phyloP scores from a whole-genome alignment of 768 basidiomycete genomes.

The Polyporus arcularius region DNA sequence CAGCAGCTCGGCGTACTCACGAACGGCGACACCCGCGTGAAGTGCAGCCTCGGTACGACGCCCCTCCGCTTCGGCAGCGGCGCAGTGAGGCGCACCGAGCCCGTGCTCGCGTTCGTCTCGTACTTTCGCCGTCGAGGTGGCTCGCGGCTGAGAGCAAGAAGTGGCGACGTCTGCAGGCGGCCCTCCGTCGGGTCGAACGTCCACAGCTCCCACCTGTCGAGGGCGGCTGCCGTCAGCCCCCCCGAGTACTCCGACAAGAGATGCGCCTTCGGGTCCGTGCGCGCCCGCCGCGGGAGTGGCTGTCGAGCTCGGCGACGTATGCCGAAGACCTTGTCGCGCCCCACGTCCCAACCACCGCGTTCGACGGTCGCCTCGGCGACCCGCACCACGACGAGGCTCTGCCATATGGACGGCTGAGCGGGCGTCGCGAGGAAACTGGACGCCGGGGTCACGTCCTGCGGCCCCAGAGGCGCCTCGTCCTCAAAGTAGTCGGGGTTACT shows the following conservation, averaged over 20 bases:
- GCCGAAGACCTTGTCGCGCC: slow-evolving; percentile 60
- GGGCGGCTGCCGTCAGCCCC: slow-evolving; percentile 61
- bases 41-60: slow-evolving; percentile 63
- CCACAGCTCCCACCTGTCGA: slow-evolving; percentile 88
- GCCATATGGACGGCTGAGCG: slow-evolving; percentile 50
- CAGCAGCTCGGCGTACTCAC: slow-evolving; percentile 49
- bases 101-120: background rate
- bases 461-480: slow-evolving; percentile 30
- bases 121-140: slow-evolving; percentile 6
- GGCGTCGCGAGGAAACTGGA: slow-evolving; percentile 33
- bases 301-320: slow-evolving; percentile 68
- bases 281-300: slow-evolving; percentile 34
- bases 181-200: slow-evolving; percentile 61
- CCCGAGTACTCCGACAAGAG: slow-evolving; percentile 18
- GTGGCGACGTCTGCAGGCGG: slow-evolving; percentile 49
- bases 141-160: slow-evolving; percentile 47
- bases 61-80: slow-evolving; percentile 16
- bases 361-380: slow-evolving; percentile 64
- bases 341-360: slow-evolving; percentile 77
- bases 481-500: slow-evolving; percentile 28
- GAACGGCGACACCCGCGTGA: slow-evolving; percentile 73
- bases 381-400: slow-evolving; percentile 53
- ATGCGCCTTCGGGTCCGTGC: slow-evolving; percentile 17
- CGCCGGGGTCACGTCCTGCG: slow-evolving; percentile 33
- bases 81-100: background rate